Evolutionary conservation across 352 stramenopile genomes (phyloP), one percentile per base, ranked within the genome.

Genomic region (Phytophthora hibernalis): DNA sequence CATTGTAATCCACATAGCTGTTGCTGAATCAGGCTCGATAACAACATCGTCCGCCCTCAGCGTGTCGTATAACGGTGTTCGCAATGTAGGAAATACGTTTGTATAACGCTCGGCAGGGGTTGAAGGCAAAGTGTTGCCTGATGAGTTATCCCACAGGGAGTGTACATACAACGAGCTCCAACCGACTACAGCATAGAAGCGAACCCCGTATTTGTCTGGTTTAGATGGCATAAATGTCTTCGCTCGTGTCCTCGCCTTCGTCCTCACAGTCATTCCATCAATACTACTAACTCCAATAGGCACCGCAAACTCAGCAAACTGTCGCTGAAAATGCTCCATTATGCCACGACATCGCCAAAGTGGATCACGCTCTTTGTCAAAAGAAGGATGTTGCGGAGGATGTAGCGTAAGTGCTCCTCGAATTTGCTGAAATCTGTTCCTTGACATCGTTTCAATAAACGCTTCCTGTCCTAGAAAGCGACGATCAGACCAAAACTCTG

Each of bases 361-460:
- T 18, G 38, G 38, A 45, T 24, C 38, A 18, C 38, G 38, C n/a
- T 45, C 16, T 24, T 45, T 24, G n/a, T 45, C 38, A 43, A n/a
- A n/a, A n/a, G n/a, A n/a, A n/a, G n/a, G n/a, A n/a, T n/a, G n/a
- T n/a, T n/a, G n/a, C n/a, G n/a, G n/a, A n/a, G 35, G 35, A 43
- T 43, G 11, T 12, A 43, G 16, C 4, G 16, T 18, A 12, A 18
- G 35, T 18, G 31, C 8, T 12, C 35, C 35, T 7, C 44, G 43
- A 35, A 68, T 58, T 4, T 52, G 43, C 28, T 68, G 61, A 48
- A 62, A 68, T 20, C 45, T n/a, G 6, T 9, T 31, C 10, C 52
- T 44, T 47, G 61, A 4, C 60, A 61, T 61, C 5, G 60, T 68
- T 21, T 68, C 52, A 26, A 48, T 53, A 40, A 62, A 57, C 0